Percentiles rank a stretch among this genome's conserved stretches.
Evolutionary conservation across 441 rosid species (phyloP).

Genomic region (Pelargonium myrrhifolium): DNA sequence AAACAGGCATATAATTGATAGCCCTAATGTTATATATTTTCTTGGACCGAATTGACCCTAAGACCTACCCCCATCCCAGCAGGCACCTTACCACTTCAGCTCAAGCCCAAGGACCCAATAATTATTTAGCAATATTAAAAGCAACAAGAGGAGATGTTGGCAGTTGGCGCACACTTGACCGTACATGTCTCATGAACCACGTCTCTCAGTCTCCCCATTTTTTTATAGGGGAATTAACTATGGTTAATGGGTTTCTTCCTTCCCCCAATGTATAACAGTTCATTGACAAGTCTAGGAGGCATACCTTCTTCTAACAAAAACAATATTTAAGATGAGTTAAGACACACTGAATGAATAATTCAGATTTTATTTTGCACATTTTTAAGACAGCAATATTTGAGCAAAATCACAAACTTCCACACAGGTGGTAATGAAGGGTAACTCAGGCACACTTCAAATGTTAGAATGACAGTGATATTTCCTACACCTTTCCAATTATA

Average conservation of each 20-base stretch:
- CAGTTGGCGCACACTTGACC: not conserved
- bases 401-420: too few relatives aligned
- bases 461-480: too few relatives aligned
- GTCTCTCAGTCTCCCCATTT: not conserved
- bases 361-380: too few relatives aligned
- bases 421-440: too few relatives aligned
- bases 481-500: too few relatives aligned
- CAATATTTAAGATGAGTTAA: not conserved
- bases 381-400: too few relatives aligned
- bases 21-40: not conserved
- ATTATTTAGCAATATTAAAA: not conserved
- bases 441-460: too few relatives aligned
- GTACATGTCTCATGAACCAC: not conserved
- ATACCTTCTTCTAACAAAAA: not conserved
- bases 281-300: not conserved
- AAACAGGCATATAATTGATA: not conserved
- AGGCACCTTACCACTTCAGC: not conserved
- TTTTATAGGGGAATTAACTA: not conserved
- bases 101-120: not conserved
- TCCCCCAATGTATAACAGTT: not conserved
- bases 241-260: not conserved
- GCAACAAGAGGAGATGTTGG: not conserved
- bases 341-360: too few relatives aligned
- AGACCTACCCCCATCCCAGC: not conserved
- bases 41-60: not conserved